Evolutionary conservation across 805 yeast genomes (phyloP), one percentile per base, ranked within the genome.

Genomic region (Grigorovia transvaalensis): DNA sequence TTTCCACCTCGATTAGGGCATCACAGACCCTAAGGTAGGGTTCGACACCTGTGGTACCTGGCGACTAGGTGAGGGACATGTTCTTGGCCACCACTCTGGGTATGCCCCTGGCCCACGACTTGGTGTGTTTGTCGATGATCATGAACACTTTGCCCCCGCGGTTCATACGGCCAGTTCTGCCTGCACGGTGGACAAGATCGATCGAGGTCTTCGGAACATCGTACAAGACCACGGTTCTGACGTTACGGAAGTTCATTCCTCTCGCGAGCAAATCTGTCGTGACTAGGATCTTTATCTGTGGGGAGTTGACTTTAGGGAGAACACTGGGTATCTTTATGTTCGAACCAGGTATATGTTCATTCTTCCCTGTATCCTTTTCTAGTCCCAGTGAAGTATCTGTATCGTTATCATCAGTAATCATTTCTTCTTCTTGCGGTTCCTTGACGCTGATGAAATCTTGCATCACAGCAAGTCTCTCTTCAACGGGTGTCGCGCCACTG

Each of bases 91-190:
- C 74, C 2, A 84, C 82, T 50, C 75, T 81, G 29, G 89, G 89
- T 47, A 89, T 72, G 1, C 93, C 95, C 60, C 81, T 82, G 29
- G 88, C 83, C 88, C 95, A 88, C 4, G 85, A 75, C 59, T 84
- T 83, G n/a, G 78, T 74, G 48, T 74, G 67, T 55, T 82, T 81
- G 55, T 82, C 84, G 29, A 84, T 83, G 49, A 91, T 79, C 61
- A 93, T 72, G 56, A 88, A 84, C 1, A 88, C 96, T 54, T 96
- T 76, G 13, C 99, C 99, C 41, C 84, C 75, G 61, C 84, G 88
- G 46, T 85, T 86, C 85, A 90, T 83, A 65, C 99, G 73, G 2
- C 96, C 97, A 0, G 97, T 91, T 69, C 99, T 79, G 1, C 99
- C 99, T 1, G 88, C 84, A 55, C 99, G 74, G 65, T 91, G 98